A percentile compares a stretch with the other conserved stretches of the same genome.
Evolutionary conservation across 2,329 filamentous ascomycete species (phyloP).

Genomic region (Coniosporium tulheliwenetii): DNA sequence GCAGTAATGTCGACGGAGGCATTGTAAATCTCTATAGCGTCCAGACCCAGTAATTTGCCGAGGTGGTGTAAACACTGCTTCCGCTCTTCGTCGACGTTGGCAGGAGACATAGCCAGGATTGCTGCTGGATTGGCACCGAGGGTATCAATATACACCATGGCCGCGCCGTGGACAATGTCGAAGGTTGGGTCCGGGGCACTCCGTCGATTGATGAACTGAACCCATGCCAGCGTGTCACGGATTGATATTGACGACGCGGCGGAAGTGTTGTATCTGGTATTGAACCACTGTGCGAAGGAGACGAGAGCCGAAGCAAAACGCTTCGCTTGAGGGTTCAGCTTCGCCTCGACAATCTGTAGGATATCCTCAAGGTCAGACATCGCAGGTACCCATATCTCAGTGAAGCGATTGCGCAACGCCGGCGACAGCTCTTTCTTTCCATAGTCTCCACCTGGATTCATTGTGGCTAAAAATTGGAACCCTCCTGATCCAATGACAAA

Average conservation of each 20-base stretch:
- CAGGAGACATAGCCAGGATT: slow-evolving; percentile 56
- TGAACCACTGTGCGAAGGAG: slow-evolving; percentile 87
- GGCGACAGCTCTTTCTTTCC: slow-evolving; percentile 96
- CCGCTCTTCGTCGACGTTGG: slow-evolving; percentile 56
- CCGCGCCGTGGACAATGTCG: slow-evolving; percentile 65
- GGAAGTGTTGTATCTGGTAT: slow-evolving; percentile 58
- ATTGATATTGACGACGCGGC: slow-evolving; percentile 71
- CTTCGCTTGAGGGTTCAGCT: slow-evolving; percentile 43
- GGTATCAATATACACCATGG: slow-evolving; percentile 91
- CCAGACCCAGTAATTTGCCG: slow-evolving; percentile 44
- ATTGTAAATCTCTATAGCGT: slow-evolving; percentile 52
- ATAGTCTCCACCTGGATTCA: slow-evolving; percentile 98
- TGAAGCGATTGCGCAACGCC: slow-evolving; percentile 88
- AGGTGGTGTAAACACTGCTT: slow-evolving; percentile 59
- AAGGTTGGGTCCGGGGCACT: slow-evolving; percentile 31
- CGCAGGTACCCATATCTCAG: slow-evolving; percentile 94
- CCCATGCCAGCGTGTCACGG: slow-evolving; percentile 84
- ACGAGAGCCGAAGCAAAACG: slow-evolving; percentile 56
- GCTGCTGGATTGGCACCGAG: slow-evolving; percentile 90
- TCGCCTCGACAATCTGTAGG: slow-evolving; percentile 67
- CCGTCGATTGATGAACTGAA: slow-evolving; percentile 72
- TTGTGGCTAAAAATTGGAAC: slow-evolving; percentile 95
- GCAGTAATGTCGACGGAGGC: slow-evolving; percentile 43
- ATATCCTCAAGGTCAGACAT: slow-evolving; percentile 76
- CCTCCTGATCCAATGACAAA: slow-evolving; percentile 59